A percentile compares a stretch with the other conserved stretches of the same genome.
Evolutionary conservation across 2,329 filamentous ascomycete genomes (phyloP).

Genomic region (Leptoxyphium fumago): DNA sequence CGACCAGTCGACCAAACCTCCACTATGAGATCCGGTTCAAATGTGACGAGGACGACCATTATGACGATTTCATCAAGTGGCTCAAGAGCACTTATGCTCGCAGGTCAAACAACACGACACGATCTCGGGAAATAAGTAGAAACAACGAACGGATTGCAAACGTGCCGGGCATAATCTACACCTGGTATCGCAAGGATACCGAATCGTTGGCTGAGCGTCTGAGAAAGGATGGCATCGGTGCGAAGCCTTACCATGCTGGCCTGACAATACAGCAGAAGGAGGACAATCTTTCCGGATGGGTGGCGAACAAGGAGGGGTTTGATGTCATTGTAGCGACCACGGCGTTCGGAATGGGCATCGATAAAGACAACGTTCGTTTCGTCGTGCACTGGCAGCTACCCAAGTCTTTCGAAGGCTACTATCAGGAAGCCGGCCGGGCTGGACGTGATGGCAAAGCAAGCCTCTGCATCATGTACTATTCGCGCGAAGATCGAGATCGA

Average conservation of each 20-base stretch:
- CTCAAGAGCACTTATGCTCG: slow-evolving; percentile 58
- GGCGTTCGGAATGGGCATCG: slow-evolving; percentile 95
- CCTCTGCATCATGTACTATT: slow-evolving; percentile 83
- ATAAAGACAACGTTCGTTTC: slow-evolving; percentile 88
- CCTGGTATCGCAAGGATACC: slow-evolving; percentile 59
- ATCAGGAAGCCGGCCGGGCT: slow-evolving; percentile 86
- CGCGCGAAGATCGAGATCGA: slow-evolving; percentile 68
- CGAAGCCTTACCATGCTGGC: slow-evolving; percentile 58
- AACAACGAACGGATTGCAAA: slow-evolving; percentile 40
- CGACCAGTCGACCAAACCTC: slow-evolving; percentile 68
- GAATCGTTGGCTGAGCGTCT: slow-evolving; percentile 54
- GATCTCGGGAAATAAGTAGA: slow-evolving; percentile 43
- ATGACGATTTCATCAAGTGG: slow-evolving; percentile 63
- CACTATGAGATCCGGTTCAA: slow-evolving; percentile 85
- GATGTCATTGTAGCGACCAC: slow-evolving; percentile 91
- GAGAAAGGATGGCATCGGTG: slow-evolving; percentile 53
- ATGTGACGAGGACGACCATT: slow-evolving; percentile 58
- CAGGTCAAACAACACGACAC: slow-evolving; percentile 41
- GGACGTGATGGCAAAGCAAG: slow-evolving; percentile 80
- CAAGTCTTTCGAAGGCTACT: slow-evolving; percentile 90
- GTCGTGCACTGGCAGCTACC: slow-evolving; percentile 90
- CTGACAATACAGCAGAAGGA: slow-evolving; percentile 52
- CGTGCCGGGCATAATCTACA: slow-evolving; percentile 69
- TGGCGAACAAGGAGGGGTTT: slow-evolving; percentile 58
- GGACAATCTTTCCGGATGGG: slow-evolving; percentile 56